Percentiles rank a stretch among this genome's conserved stretches.
phyloP scores from a whole-genome alignment of 1,284 basidiomycete species.

The Takashimella koratensis region DNA sequence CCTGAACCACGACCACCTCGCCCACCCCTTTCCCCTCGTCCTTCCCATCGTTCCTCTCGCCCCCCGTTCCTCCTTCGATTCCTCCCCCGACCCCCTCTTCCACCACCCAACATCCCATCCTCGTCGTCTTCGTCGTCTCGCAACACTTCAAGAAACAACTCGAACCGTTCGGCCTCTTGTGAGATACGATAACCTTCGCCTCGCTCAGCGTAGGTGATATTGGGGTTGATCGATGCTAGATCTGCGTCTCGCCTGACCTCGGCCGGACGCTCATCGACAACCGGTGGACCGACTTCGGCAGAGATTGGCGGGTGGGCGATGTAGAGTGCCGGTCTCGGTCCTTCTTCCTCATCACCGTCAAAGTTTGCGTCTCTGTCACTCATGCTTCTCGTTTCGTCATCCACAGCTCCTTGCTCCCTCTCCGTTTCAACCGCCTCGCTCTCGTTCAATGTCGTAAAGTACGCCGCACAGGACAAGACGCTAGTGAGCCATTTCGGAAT shows the following conservation, averaged over 20 bases:
- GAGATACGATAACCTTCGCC: constrained; percentile 40
- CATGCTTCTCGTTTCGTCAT: constrained; percentile 1
- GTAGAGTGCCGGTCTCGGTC: constrained; percentile 24
- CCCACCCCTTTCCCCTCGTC: constrained; percentile 6
- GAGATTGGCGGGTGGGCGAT: constrained; percentile 41
- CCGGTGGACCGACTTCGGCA: constrained; percentile 28
- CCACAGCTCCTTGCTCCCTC: neutral
- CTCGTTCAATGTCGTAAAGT: constrained; percentile 24
- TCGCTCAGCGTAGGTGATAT: constrained; percentile 25
- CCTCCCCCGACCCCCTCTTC: constrained; percentile 10
- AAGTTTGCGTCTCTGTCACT: neutral
- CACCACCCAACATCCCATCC: constrained; percentile 3
- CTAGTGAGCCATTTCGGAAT: constrained; percentile 33
- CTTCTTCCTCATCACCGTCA: constrained; percentile 7
- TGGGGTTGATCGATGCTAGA: neutral
- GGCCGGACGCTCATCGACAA: constrained; percentile 13
- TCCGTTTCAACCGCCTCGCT: constrained; percentile 3
- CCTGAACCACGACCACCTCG: neutral
- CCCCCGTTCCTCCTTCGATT: constrained; percentile 6
- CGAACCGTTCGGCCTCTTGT: constrained; percentile 43
- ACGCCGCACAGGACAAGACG: constrained; percentile 37
- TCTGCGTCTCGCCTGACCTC: neutral
- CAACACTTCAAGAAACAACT: constrained; percentile 38
- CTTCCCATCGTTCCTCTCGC: constrained; percentile 3
- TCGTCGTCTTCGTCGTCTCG: constrained; percentile 42